phyloP scores from a whole-genome alignment of 768 basidiomycete species.

The Rubroboletus satanas region DNA sequence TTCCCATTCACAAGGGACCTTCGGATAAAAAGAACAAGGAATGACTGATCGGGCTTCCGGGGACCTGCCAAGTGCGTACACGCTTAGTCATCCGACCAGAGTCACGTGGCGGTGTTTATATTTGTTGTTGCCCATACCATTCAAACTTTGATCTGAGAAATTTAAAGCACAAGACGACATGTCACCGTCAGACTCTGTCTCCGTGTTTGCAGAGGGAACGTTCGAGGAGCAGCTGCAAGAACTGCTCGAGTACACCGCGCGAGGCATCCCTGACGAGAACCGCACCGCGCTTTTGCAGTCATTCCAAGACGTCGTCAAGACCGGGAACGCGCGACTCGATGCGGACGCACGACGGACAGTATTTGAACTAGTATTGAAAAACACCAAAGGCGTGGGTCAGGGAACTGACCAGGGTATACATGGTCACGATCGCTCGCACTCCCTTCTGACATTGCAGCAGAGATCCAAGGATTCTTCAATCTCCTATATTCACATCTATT shows the following conservation, averaged over 20 bases:
- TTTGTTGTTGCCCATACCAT: constrained; percentile 12
- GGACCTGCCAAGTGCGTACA: no score
- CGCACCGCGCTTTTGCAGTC: constrained; percentile 58
- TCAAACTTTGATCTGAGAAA: constrained; percentile 9
- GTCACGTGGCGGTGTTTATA: constrained; percentile 12
- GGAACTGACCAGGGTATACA: constrained; percentile 71
- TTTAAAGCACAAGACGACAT: constrained; percentile 38
- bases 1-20: not conserved
- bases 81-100: not conserved
- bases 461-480: constrained; percentile 88
- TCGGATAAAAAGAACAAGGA: no score
- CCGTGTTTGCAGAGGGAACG: constrained; percentile 84
- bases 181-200: constrained; percentile 69
- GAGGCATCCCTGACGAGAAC: constrained; percentile 65
- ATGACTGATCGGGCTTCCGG: no score
- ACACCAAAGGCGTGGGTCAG: constrained; percentile 68
- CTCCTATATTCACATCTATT: constrained; percentile 72
- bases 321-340: constrained; percentile 53
- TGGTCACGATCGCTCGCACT: not conserved
- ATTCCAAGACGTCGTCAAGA: constrained; percentile 58
- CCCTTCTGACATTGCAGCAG: constrained; percentile 33
- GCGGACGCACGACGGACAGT: constrained; percentile 48
- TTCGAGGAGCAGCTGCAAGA: constrained; percentile 85
- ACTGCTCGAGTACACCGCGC: constrained; percentile 69
- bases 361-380: constrained; percentile 55